These are phyloP conservation scores for Macroventuria anomochaeta DNA, from an alignment of 2,329 filamentous ascomycete species.

Conservation along the genomic window DNA sequence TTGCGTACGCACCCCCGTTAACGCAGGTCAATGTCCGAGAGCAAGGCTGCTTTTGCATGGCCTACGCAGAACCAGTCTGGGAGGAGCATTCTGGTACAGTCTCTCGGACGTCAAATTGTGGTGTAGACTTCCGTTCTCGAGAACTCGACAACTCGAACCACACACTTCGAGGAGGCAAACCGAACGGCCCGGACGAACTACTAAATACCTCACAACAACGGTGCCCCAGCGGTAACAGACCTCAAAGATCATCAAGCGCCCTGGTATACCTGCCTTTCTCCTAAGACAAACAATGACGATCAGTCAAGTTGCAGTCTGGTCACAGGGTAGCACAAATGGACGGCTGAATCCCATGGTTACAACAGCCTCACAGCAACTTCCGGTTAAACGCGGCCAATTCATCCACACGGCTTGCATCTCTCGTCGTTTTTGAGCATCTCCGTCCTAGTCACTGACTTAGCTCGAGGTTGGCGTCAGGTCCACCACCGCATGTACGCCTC, in stretches of 20 bases:
- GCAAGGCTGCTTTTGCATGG: conserved; percentile 10
- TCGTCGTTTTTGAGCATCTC: conserved; percentile 10
- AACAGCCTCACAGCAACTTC: conserved; percentile 13
- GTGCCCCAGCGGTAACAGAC: not conserved
- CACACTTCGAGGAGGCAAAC: not conserved
- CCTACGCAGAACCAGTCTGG: not conserved
- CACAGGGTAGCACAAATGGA: conserved; percentile 34
- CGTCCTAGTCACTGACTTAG: conserved; percentile 10
- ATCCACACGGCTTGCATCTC: conserved; percentile 7
- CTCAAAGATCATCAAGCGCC: not conserved
- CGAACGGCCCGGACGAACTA: not conserved
- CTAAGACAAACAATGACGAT: conserved; percentile 26
- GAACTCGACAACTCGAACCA: not conserved
- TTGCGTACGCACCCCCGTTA: conserved; percentile 6
- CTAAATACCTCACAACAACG: not conserved
- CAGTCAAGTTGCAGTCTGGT: conserved; percentile 19
- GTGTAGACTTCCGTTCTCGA: not conserved
- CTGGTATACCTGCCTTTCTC: conserved; percentile 10
- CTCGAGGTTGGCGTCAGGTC: conserved; percentile 21
- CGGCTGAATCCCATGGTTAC: conserved; percentile 19
- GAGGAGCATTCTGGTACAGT: not conserved
- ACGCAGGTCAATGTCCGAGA: not conserved
- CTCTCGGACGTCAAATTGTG: not conserved
- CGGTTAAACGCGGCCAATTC: conserved; percentile 7
- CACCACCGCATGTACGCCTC: conserved; percentile 38